These are phyloP conservation scores for Coemansia sp. DNA, from an alignment of 192 early-diverging fungal species.

Conservation along the genomic window DNA sequence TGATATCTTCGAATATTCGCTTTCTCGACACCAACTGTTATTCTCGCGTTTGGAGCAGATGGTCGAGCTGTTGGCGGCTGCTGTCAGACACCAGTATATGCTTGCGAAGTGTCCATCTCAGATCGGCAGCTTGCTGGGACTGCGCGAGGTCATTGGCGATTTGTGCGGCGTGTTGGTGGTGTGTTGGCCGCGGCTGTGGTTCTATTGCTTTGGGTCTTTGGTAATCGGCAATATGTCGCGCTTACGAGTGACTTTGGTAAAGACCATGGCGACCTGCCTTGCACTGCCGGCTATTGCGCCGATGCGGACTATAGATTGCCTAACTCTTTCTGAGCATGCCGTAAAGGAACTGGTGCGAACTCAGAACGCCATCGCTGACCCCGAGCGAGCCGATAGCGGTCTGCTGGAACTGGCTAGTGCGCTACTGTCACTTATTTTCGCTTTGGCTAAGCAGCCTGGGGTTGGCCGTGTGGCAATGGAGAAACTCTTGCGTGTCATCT, in stretches of 20 bases:
- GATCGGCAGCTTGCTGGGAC: neutral
- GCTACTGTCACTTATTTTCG: slow-evolving; percentile 16
- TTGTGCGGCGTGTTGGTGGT: slow-evolving; percentile 21
- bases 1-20: neutral
- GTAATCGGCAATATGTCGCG: slow-evolving; percentile 2
- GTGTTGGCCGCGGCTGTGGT: slow-evolving; percentile 38
- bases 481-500: slow-evolving; percentile 11
- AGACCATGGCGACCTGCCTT: slow-evolving; percentile 1
- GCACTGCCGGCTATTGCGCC: neutral
- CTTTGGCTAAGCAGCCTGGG: slow-evolving; percentile 6
- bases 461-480: slow-evolving; percentile 31
- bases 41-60: slow-evolving; percentile 10
- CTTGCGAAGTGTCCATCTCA: neutral
- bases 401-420: slow-evolving; percentile 22
- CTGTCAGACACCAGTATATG: slow-evolving; percentile 5
- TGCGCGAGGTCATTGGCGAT: slow-evolving; percentile 17
- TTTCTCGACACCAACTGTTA: neutral
- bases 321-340: slow-evolving; percentile 22
- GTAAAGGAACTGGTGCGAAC: slow-evolving; percentile 26
- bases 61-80: slow-evolving; percentile 22
- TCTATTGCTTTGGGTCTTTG: slow-evolving; percentile 15
- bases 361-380: slow-evolving; percentile 14
- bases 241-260: slow-evolving; percentile 15
- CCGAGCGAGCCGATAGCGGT: neutral
- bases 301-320: slow-evolving; percentile 15